Percentiles rank a stretch among this genome's conserved stretches.
These are phyloP conservation scores for Pseudopyrenochaeta lycopersici DNA, from an alignment of 2,329 filamentous ascomycete genomes.

Conservation along the genomic window DNA sequence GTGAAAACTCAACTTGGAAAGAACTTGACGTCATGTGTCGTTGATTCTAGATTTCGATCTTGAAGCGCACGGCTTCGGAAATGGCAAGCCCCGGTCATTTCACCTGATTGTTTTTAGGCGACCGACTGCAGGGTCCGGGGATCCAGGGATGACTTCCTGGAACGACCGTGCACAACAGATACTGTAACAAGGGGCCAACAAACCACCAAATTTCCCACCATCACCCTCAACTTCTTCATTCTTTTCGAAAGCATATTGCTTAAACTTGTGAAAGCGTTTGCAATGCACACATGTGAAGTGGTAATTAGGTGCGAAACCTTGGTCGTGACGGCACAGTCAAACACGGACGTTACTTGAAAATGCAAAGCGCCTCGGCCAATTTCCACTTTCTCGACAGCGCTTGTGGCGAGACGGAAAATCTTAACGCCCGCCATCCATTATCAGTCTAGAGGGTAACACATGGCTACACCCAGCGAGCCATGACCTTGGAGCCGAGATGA, in stretches of 20 bases:
- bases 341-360: background rate
- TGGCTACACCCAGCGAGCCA: background rate
- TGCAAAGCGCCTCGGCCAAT: slow-evolving; percentile 12
- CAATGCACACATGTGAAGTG: background rate
- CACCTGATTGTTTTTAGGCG: background rate
- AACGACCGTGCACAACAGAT: background rate
- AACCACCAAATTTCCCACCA: too few species aligned
- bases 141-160: background rate
- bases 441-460: slow-evolving; percentile 6
- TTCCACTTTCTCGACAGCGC: slow-evolving; percentile 8
- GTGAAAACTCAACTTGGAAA: background rate
- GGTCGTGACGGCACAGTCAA: background rate
- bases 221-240: too few species aligned
- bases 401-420: slow-evolving; percentile 17
- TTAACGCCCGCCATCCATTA: slow-evolving; percentile 8
- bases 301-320: background rate
- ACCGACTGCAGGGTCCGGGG: slow-evolving; percentile 6
- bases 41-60: background rate
- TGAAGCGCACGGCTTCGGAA: background rate
- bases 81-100: background rate
- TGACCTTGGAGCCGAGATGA: slow-evolving; percentile 9
- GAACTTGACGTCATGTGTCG: background rate
- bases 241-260: too few species aligned
- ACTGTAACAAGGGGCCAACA: too few species aligned
- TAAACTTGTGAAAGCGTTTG: too few species aligned